These are phyloP conservation scores for Aspergillus sparsus DNA, from an alignment of 495 filamentous ascomycete species.

Conservation along the genomic window DNA sequence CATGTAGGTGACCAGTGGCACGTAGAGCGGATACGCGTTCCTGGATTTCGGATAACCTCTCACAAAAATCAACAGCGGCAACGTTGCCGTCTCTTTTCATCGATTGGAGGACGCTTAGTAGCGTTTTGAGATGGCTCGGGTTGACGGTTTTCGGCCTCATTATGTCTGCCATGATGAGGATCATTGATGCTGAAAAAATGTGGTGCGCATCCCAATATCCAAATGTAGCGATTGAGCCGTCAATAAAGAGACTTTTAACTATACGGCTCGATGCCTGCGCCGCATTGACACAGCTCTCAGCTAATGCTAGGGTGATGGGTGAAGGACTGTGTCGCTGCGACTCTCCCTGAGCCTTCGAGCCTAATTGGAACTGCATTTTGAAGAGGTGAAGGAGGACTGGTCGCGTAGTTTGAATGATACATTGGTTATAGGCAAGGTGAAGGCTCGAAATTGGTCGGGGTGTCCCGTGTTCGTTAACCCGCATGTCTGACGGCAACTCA, in stretches of 20 bases:
- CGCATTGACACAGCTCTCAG: conserved; percentile 33
- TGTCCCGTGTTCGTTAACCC: conserved; percentile 14
- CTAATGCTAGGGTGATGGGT: conserved; percentile 25
- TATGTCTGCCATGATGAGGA: conserved; percentile 31
- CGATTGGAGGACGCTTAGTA: conserved; percentile 26
- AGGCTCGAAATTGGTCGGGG: conserved; percentile 27
- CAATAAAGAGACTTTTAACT: conserved; percentile 27
- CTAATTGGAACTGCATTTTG: conserved; percentile 26
- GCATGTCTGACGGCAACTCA: conserved; percentile 22
- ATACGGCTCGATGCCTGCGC: conserved; percentile 27
- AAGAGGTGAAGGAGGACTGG: conserved; percentile 32
- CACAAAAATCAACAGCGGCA: conserved; percentile 23
- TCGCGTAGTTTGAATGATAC: conserved; percentile 30
- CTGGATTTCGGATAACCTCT: conserved; percentile 17
- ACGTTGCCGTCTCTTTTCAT: conserved; percentile 32
- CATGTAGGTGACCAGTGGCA: conserved; percentile 4
- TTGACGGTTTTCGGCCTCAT: conserved; percentile 25
- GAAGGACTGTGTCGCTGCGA: conserved; percentile 11
- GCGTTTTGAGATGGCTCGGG: conserved; percentile 27
- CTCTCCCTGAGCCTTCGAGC: conserved; percentile 4
- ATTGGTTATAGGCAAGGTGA: conserved; percentile 33
- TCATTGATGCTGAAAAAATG: conserved; percentile 32
- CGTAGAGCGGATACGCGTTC: conserved; percentile 14
- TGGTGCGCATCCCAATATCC: conserved; percentile 35
- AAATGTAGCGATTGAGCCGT: conserved; percentile 29